Percentiles rank a stretch among this genome's conserved stretches.
These are phyloP conservation scores for Drechslerella dactyloides DNA, from an alignment of 2,329 filamentous ascomycete species.

Conservation along the genomic window DNA sequence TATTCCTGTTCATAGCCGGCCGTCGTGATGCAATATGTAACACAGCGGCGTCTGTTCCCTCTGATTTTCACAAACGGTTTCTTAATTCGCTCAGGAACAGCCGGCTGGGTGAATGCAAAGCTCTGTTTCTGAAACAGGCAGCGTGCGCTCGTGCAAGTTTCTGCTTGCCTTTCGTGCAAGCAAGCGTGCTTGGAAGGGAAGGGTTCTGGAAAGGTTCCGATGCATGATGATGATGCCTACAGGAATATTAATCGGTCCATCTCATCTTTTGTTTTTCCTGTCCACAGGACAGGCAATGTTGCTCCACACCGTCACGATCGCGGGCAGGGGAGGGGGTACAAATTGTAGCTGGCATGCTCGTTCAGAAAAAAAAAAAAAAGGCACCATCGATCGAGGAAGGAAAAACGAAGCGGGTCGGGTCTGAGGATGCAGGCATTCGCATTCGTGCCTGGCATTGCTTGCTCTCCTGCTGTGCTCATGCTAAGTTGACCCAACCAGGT, in stretches of 20 bases:
- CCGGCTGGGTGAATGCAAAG: slow-evolving; percentile 47
- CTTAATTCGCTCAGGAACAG: slow-evolving; percentile 51
- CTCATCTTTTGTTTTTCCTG: slow-evolving; percentile 44
- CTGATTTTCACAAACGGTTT: slow-evolving; percentile 50
- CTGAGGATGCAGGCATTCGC: slow-evolving; percentile 17
- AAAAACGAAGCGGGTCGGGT: slow-evolving; percentile 8
- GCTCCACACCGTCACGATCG: slow-evolving; percentile 5
- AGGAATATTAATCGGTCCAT: slow-evolving; percentile 16
- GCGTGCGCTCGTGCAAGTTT: background rate
- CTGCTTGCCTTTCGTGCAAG: background rate
- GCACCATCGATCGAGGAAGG: slow-evolving; percentile 4
- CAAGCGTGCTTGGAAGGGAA: slow-evolving; percentile 39
- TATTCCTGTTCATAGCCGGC: slow-evolving; percentile 36
- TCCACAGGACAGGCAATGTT: slow-evolving; percentile 20
- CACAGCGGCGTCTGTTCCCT: background rate
- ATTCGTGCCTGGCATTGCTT: background rate
- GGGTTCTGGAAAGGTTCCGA: slow-evolving; percentile 48
- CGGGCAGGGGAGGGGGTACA: background rate
- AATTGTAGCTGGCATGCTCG: background rate
- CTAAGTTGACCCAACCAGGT: slow-evolving; percentile 30
- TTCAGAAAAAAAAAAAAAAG: background rate
- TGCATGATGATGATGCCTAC: slow-evolving; percentile 1
- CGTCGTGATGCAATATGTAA: background rate
- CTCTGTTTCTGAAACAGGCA: slow-evolving; percentile 43
- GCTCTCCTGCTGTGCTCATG: slow-evolving; percentile 31